Evolutionary conservation across 257 asterid species (phyloP).

Genomic region (Plantago ovata): DNA sequence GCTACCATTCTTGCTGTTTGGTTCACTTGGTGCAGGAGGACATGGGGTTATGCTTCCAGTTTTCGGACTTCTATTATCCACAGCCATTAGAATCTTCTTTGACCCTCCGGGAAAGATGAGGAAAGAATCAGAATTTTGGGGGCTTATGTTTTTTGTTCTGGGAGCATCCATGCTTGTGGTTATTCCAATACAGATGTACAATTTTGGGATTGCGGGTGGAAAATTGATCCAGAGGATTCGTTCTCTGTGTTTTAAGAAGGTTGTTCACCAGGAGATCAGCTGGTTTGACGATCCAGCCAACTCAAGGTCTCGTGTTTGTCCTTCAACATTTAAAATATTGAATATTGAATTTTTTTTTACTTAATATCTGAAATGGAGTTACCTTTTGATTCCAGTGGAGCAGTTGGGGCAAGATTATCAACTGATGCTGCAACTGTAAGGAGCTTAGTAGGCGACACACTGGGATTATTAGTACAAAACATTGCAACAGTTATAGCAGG

Average conservation of each 20-base stretch:
- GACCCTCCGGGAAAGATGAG: conserved; percentile 51
- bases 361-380: conserved; percentile 2
- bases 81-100: conserved; percentile 54
- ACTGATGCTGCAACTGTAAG: conserved; percentile 68
- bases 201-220: conserved; percentile 82
- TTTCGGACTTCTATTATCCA: conserved; percentile 64
- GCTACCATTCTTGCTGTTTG: conserved; percentile 45
- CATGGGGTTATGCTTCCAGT: conserved; percentile 64
- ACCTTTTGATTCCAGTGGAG: conserved; percentile 53
- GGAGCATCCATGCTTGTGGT: conserved; percentile 33
- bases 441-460: conserved; percentile 70
- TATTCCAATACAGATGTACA: conserved; percentile 57
- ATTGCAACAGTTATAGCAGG: conserved; percentile 56
- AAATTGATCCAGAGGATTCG: conserved; percentile 65
- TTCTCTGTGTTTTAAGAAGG: conserved; percentile 56
- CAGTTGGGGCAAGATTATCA: conserved; percentile 79
- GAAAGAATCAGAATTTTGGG: conserved; percentile 60
- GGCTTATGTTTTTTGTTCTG: conserved; percentile 40
- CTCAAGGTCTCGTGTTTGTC: conserved; percentile 55
- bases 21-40: conserved; percentile 50
- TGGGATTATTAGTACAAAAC: conserved; percentile 75
- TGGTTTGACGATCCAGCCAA: conserved; percentile 90
- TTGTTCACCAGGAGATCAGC: conserved; percentile 77
- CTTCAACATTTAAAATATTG: background rate
- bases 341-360: conserved; percentile 12